These are phyloP conservation scores for Podospora pseudocomata DNA, from an alignment of 495 filamentous ascomycete species.

Conservation along the genomic window DNA sequence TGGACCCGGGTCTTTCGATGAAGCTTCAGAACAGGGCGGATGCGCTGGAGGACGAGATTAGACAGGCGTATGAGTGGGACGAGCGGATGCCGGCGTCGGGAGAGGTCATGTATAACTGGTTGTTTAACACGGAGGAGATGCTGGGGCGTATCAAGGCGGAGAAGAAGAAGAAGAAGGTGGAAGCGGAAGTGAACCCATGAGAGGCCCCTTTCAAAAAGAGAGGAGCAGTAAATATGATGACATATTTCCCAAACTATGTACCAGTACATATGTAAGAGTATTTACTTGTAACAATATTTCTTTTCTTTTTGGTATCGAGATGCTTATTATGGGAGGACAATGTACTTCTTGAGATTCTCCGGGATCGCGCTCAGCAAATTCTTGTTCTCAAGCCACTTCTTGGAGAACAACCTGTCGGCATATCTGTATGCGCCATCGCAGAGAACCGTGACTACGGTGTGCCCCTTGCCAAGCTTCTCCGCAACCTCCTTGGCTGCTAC, in stretches of 20 bases:
- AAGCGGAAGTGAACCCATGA: neutral
- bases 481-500: conserved; percentile 93
- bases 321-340: conserved; percentile 74
- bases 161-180: neutral
- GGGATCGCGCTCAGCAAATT: conserved; percentile 79
- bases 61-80: conserved; percentile 15
- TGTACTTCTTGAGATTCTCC: conserved; percentile 82
- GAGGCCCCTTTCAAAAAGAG: conserved; percentile 1
- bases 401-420: conserved; percentile 87
- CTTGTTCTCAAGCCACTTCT: conserved; percentile 84
- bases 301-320: neutral
- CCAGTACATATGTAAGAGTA: conserved; percentile 17
- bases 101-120: conserved; percentile 22
- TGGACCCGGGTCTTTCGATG: conserved; percentile 34
- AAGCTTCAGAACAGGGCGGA: conserved; percentile 30
- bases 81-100: conserved; percentile 10
- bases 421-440: conserved; percentile 97
- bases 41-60: conserved; percentile 28
- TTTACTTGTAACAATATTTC: conserved; percentile 21
- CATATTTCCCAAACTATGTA: conserved; percentile 11
- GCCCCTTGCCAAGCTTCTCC: conserved; percentile 80
- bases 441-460: conserved; percentile 88
- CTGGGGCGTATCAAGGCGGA: neutral
- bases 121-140: conserved; percentile 21
- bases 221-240: conserved; percentile 13